Evolutionary conservation across 495 filamentous ascomycete genomes (phyloP).

Genomic region (Peziza echinospora): DNA sequence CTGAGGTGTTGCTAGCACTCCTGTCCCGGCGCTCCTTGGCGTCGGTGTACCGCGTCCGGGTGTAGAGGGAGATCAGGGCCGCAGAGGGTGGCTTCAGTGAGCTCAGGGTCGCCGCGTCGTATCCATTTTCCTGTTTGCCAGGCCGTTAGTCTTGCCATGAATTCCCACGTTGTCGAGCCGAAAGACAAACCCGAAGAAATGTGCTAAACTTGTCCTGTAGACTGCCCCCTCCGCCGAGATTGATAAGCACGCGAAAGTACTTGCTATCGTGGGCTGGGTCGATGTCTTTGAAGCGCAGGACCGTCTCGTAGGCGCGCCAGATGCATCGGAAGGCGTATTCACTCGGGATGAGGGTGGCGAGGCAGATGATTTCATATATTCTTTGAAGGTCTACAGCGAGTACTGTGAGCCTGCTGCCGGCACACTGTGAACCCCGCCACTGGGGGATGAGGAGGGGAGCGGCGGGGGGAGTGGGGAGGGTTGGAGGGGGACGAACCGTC

Average conservation of each 20-base stretch:
- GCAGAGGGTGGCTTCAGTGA: conserved; percentile 14
- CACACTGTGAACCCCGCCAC: no score
- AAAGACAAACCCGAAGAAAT: background rate
- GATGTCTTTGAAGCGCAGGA: conserved; percentile 13
- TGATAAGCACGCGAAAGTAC: conserved; percentile 16
- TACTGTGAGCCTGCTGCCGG: no score
- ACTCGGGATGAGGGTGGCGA: conserved; percentile 13
- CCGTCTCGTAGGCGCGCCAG: conserved; percentile 18
- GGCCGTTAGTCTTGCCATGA: no score
- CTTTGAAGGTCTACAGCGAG: conserved; percentile 13
- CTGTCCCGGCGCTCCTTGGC: conserved; percentile 12
- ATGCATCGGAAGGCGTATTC: conserved; percentile 12
- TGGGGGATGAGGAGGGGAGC: background rate
- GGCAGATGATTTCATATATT: conserved; percentile 18
- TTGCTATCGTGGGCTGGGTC: conserved; percentile 13
- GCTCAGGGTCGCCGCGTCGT: conserved; percentile 7
- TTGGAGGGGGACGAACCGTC: background rate
- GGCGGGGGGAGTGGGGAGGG: background rate
- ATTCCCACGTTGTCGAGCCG: background rate
- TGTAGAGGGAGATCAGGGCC: conserved; percentile 8
- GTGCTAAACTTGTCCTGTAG: conserved; percentile 15
- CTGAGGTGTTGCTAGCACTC: conserved; percentile 1
- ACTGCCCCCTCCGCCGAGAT: conserved; percentile 10
- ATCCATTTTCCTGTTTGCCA: conserved; percentile 10
- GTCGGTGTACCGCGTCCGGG: conserved; percentile 11